Percentiles rank a stretch among this genome's conserved stretches.
phyloP scores from a whole-genome alignment of 1,139 yeast species.

The Sugiyamaella pinicola region DNA sequence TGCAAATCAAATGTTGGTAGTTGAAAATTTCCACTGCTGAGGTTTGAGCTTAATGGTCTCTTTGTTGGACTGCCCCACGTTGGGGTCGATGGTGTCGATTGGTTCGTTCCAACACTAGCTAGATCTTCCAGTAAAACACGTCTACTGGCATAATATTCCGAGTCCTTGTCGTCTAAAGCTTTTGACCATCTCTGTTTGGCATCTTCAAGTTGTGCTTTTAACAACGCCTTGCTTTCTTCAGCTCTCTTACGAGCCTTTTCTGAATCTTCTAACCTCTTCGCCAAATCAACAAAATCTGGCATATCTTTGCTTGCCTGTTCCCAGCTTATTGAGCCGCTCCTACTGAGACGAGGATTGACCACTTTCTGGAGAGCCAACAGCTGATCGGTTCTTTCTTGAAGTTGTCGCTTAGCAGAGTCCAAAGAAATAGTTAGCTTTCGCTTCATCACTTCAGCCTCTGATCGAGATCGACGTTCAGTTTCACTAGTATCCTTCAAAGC shows the following conservation, averaged over 20 bases:
- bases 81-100: conserved; percentile 24
- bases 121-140: conserved; percentile 35
- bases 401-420: conserved; percentile 34
- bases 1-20: conserved; percentile 12
- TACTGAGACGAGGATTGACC: conserved; percentile 29
- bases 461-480: conserved; percentile 35
- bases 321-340: conserved; percentile 28
- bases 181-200: conserved; percentile 37
- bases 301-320: conserved; percentile 26
- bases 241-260: conserved; percentile 37
- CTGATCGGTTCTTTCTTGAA: conserved; percentile 35
- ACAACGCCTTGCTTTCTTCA: conserved; percentile 36
- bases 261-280: conserved; percentile 35
- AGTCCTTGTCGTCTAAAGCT: conserved; percentile 35
- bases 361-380: conserved; percentile 36
- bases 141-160: conserved; percentile 34
- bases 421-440: conserved; percentile 36
- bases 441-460: conserved; percentile 37
- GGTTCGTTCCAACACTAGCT: conserved; percentile 25
- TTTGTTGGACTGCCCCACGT: conserved; percentile 25
- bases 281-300: conserved; percentile 36
- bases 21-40: conserved; percentile 13
- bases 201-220: conserved; percentile 38
- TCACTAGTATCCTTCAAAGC: conserved; percentile 32
- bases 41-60: conserved; percentile 28